Base-by-base conservation (phyloP, 805 yeast species). In the Barnettozyma californica region DNA sequence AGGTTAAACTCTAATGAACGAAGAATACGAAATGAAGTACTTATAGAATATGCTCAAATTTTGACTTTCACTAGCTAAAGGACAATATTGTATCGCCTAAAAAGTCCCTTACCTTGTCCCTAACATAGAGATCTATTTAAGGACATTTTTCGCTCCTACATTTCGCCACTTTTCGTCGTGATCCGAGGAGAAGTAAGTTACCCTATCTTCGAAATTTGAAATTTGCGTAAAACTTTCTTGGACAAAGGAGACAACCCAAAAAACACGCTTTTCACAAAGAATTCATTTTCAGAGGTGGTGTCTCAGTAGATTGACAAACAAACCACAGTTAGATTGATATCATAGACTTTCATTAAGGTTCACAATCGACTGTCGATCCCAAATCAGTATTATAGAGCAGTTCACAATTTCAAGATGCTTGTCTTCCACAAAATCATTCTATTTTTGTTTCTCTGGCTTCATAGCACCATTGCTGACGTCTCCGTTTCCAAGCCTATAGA, bases 401-500 rank as follows among this genome's bases (percentile, higher is more conserved):
- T 8, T 29, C 3, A 29, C 33, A 2, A 5, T 13, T 29, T 14
- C 21, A 16, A 23, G 40, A 39, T 39, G 43, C 20, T 27, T 21
- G 7, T 16, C 13, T 14, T 45, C 23, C 39, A 9, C 29, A 21
- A 19, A 16, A 5, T 44, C 16, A 9, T 39, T 19, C 23, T 43
- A 6, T 9, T 18, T 14, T 14, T 47, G 16, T 31, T 36, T 23
- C 41, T 43, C 5, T 26, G 35, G 14, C 16, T 42, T 6, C n/a
- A 34, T 9, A 26, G 16, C 10, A 49, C 44, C 5, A 9, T 21
- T 8, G 48, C 57, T 5, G 67, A 64, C 54, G 67, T 64, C 14
- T 56, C 67, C 42, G 44, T 60, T 35, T 55, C 65, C 14, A 51
- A 51, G 35, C 67, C 68, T 1, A 33, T 54, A 6, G 4, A 49